Evolutionary conservation across 108 stramenopile genomes (phyloP).

Genomic region (Fistulifera solaris): DNA sequence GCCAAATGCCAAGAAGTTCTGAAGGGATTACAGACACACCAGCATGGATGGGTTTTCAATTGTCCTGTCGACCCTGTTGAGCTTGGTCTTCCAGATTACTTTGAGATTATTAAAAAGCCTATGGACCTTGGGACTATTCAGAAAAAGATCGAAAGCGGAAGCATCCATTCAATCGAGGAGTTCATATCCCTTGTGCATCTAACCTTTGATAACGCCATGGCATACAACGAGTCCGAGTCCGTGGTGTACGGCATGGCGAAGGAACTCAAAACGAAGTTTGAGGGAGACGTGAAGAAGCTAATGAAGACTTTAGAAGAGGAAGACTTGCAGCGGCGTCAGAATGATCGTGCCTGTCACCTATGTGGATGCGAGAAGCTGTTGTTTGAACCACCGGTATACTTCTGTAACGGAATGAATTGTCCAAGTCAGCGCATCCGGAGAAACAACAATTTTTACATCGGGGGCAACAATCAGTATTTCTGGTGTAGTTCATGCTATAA

Average conservation of each 20-base stretch:
- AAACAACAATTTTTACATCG: conserved; percentile 91
- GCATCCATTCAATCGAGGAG: conserved; percentile 75
- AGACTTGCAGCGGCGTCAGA: conserved; percentile 64
- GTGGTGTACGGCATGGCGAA: conserved; percentile 94
- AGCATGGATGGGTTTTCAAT: conserved; percentile 90
- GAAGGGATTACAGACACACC: conserved; percentile 74
- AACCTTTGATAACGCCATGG: conserved; percentile 96
- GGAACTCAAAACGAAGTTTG: conserved; percentile 73
- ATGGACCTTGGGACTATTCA: conserved; percentile 95
- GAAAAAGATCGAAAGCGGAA: conserved; percentile 71
- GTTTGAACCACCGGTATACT: conserved; percentile 95
- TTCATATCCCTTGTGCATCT: conserved; percentile 82
- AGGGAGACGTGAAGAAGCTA: conserved; percentile 62
- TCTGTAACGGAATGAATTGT: conserved; percentile 93
- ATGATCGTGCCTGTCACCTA: conserved; percentile 84
- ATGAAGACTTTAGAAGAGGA: conserved; percentile 75
- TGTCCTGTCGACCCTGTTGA: conserved; percentile 90
- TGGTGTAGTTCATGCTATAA: conserved; percentile 93
- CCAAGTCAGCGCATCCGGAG: conserved; percentile 86
- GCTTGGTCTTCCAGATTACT: conserved; percentile 88
- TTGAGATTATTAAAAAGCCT: conserved; percentile 86
- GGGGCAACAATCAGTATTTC: conserved; percentile 84
- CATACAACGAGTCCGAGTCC: conserved; percentile 82
- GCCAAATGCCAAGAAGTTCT: conserved; percentile 73
- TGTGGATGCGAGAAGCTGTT: conserved; percentile 89